phyloP scores from a whole-genome alignment of 441 rosid species.

The Flueggea neowawraea region DNA sequence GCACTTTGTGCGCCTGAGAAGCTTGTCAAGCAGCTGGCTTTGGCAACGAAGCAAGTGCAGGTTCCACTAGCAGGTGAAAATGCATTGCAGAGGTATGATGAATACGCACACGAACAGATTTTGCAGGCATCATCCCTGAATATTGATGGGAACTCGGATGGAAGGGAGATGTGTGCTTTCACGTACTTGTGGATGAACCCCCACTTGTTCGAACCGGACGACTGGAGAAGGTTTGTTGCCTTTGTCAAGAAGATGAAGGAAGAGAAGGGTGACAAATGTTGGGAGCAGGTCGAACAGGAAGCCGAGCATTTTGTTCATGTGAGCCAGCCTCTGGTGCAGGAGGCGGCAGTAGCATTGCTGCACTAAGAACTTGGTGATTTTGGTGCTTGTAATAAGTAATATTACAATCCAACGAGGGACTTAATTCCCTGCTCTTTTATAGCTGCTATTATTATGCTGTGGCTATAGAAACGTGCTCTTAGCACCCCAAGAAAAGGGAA shows the following conservation, averaged over 20 bases:
- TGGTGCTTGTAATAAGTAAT: not conserved
- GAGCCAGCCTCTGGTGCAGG: conserved; percentile 68
- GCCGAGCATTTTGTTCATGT: conserved; percentile 75
- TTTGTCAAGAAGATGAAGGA: conserved; percentile 93
- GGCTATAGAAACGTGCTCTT: too few species aligned
- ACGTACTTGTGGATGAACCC: conserved; percentile 94
- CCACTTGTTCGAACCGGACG: conserved; percentile 57
- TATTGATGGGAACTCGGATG: conserved; percentile 31
- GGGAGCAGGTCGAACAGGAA: conserved; percentile 86
- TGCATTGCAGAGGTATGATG: conserved; percentile 78
- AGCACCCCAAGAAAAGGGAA: too few species aligned
- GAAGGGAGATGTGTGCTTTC: conserved; percentile 82
- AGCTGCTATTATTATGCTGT: too few species aligned
- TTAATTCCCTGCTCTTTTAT: conserved; percentile 11
- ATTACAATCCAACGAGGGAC: not conserved
- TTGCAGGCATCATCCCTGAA: conserved; percentile 54
- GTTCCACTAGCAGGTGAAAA: conserved; percentile 91
- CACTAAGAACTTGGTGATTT: conserved; percentile 23
- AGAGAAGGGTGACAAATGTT: conserved; percentile 53
- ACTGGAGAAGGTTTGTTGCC: conserved; percentile 78
- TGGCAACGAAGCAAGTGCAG: conserved; percentile 62
- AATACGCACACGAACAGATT: conserved; percentile 69
- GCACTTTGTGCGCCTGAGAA: conserved; percentile 93
- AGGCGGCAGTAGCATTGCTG: conserved; percentile 66
- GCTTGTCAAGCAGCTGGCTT: conserved; percentile 80